phyloP scores from a whole-genome alignment of 164 flowering plant genomes.

The Magnolia kwangsiensis region DNA sequence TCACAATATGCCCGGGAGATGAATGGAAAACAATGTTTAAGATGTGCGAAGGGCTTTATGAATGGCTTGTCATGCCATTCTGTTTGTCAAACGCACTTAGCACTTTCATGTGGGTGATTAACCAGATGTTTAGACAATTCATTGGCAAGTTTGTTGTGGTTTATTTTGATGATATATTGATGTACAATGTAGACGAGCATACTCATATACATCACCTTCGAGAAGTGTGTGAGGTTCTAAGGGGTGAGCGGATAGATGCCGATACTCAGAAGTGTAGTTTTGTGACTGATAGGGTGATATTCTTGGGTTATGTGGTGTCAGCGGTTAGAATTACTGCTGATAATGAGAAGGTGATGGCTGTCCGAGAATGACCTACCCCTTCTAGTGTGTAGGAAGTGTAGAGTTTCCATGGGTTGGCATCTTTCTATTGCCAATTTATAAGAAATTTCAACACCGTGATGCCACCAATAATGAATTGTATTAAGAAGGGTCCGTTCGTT shows the following conservation, averaged over 20 bases:
- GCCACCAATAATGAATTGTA: background rate
- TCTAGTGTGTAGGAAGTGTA: background rate
- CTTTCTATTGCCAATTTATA: background rate
- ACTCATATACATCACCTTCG: background rate
- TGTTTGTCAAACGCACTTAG: background rate
- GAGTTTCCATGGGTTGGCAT: constrained; percentile 7
- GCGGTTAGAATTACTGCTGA: background rate
- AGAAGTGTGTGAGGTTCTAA: background rate
- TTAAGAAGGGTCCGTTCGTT: background rate
- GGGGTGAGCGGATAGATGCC: background rate
- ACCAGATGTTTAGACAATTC: background rate
- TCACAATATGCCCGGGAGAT: too few species aligned
- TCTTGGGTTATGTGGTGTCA: background rate
- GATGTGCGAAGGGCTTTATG: background rate
- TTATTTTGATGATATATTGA: too few species aligned
- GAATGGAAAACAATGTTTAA: too few species aligned
- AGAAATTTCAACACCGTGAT: background rate
- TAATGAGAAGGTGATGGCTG: background rate
- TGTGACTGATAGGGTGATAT: background rate
- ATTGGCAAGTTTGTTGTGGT: background rate
- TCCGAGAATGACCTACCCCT: background rate
- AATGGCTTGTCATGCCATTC: too few species aligned
- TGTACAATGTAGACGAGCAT: too few species aligned
- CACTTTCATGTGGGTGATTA: background rate
- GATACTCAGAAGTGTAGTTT: background rate